Base-by-base conservation (phyloP, 163 green algal genomes). In the Botryococcus braunii region DNA sequence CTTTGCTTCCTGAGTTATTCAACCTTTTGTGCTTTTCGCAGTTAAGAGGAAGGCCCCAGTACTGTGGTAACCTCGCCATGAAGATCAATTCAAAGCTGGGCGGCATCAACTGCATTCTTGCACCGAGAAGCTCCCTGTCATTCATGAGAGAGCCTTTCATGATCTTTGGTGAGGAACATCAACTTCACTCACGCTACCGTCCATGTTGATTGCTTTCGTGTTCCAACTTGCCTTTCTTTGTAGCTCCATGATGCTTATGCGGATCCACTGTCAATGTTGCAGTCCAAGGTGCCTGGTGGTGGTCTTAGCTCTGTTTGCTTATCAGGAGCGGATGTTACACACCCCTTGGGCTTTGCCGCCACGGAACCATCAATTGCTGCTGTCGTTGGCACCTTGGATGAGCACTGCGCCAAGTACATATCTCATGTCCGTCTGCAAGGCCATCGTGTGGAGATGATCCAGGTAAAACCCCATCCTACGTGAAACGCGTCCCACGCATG, bases 391-490 rank as follows among this genome's bases (percentile, higher is more conserved):
- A 59, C n/a, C 41, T 56, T 71, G 52, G 68, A 78, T 62, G n/a
- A 29, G 5, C 47, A 65, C 43, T 23, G 47, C 29, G 47, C 72
- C 0, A 65, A 66, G 64, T 86, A 76, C 40, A 70, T 69, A 47
- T 66, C 76, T 49, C 69, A 76, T 37, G 73, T 88, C 59, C 63
- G 79, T 67, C 75, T 89, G 69, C 86, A 92, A 73, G 62, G 46
- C 7, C 72, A 74, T 57, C 56, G 72, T 25, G 46, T 72, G 9
- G 72, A 78, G 63, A 72, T 78, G 46, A 69, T 78, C 31, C 65
- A 69, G 72, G 72, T 72, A 32, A 39, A 48, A 39, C 4, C 46
- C 11, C 27, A 35, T 40, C 32, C 57, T n/a, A n/a, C n/a, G n/a
- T n/a, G n/a, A n/a, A n/a, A n/a, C n/a, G n/a, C n/a, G n/a, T n/a